phyloP scores from a whole-genome alignment of 805 yeast genomes.

The Wickerhamiella nectarea region DNA sequence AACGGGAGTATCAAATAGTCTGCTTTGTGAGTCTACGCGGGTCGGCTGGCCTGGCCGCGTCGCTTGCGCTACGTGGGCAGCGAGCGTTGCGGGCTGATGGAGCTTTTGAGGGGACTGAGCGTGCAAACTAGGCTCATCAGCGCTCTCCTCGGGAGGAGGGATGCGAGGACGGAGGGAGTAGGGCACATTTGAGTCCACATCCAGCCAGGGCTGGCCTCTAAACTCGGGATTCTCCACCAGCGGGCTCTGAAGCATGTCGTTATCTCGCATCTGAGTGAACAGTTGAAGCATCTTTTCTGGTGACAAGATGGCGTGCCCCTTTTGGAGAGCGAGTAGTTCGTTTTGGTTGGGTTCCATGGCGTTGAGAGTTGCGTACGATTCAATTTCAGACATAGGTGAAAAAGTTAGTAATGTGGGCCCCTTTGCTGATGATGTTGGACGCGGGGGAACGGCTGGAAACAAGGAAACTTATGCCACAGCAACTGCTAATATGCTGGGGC shows the following conservation, averaged over 20 bases:
- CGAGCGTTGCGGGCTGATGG: too few species aligned
- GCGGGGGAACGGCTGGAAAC: neutral
- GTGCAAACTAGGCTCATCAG: neutral
- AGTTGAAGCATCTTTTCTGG: conserved; percentile 41
- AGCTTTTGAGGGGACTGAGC: too few species aligned
- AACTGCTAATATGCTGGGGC: too few species aligned
- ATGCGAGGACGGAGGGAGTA: conserved; percentile 4
- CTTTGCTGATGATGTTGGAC: neutral
- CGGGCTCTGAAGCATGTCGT: conserved; percentile 21
- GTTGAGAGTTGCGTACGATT: conserved; percentile 4
- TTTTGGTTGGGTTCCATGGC: neutral
- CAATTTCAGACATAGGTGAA: conserved; percentile 7
- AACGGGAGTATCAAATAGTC: neutral
- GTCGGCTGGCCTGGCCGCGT: too few species aligned
- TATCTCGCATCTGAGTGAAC: conserved; percentile 32
- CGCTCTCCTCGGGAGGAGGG: conserved; percentile 1
- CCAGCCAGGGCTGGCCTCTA: conserved; percentile 24
- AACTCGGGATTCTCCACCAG: conserved; percentile 11
- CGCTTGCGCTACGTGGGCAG: too few species aligned
- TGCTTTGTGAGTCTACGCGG: conserved; percentile 5
- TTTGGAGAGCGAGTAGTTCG: conserved; percentile 20
- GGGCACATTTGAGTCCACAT: conserved; percentile 22
- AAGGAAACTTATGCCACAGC: neutral
- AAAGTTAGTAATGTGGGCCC: neutral
- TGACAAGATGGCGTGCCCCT: conserved; percentile 33